These are phyloP conservation scores for Zea luxurians DNA, from an alignment of 176 grass and related monocot species.

Conservation along the genomic window DNA sequence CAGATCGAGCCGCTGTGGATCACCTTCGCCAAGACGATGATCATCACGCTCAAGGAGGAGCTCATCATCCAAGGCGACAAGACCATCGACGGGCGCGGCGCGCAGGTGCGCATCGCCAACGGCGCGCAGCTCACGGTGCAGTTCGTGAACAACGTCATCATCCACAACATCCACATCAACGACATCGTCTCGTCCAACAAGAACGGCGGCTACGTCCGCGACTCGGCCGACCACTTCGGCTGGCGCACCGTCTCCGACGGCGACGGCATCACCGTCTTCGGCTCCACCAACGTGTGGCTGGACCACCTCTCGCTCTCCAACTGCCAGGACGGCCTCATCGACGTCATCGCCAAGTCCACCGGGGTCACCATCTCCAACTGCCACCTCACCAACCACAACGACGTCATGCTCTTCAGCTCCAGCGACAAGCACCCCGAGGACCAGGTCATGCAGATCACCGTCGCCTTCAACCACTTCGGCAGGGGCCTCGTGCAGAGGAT, in stretches of 20 bases:
- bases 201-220: constrained; percentile 63
- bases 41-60: constrained; percentile 79
- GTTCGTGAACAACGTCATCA: constrained; percentile 70
- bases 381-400: constrained; percentile 82
- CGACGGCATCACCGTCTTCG: constrained; percentile 69
- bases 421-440: constrained; percentile 48
- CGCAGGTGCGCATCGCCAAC: constrained; percentile 58
- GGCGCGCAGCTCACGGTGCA: constrained; percentile 70
- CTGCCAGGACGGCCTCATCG: constrained; percentile 84
- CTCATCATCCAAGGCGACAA: constrained; percentile 72
- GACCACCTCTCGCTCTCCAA: constrained; percentile 81
- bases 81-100: constrained; percentile 78
- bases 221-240: constrained; percentile 60
- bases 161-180: constrained; percentile 76
- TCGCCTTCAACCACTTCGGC: constrained; percentile 88
- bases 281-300: constrained; percentile 74
- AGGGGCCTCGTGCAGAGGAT: constrained; percentile 80
- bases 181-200: constrained; percentile 43
- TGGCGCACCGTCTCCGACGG: constrained; percentile 65
- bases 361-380: constrained; percentile 85
- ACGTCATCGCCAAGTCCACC: constrained; percentile 63
- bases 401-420: constrained; percentile 82
- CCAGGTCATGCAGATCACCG: constrained; percentile 77
- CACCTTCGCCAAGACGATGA: constrained; percentile 61
- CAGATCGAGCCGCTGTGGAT: constrained; percentile 78